Conservation (phyloP, 805 yeast species). For the Priceomyces medius region DNA sequence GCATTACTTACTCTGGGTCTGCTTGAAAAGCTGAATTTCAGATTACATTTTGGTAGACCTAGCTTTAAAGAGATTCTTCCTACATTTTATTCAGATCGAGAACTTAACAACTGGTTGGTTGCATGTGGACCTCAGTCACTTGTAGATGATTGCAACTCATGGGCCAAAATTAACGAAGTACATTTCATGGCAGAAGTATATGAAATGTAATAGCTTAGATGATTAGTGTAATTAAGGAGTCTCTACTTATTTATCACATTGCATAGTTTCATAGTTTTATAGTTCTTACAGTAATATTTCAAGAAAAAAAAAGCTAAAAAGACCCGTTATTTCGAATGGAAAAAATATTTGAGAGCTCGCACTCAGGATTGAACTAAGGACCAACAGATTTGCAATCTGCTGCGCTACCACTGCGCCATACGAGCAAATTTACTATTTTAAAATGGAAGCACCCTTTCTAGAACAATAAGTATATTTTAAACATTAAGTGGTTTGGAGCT, state of each 20-base stretch:
- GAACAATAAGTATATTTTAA: no score
- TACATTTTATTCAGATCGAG: conserved; percentile 26
- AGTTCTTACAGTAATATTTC: no score
- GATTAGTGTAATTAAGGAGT: no score
- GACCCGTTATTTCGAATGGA: no score
- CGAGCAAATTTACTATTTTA: conserved; percentile 25
- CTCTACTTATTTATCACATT: no score
- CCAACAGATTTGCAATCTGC: conserved; percentile 99
- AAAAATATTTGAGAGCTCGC: conserved; percentile 77
- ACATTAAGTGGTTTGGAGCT: no score
- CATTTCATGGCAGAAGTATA: conserved; percentile 47
- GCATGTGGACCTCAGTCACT: conserved; percentile 58
- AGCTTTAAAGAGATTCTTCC: conserved; percentile 32
- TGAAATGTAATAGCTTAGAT: conserved; percentile 22
- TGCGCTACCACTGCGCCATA: conserved; percentile 99
- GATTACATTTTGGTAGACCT: conserved; percentile 44
- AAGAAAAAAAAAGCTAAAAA: conserved; percentile 34
- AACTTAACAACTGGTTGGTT: conserved; percentile 49
- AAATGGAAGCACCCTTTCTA: no score
- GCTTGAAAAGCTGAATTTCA: conserved; percentile 4
- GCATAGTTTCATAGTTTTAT: no score
- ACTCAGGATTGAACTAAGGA: conserved; percentile 96
- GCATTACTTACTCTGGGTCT: conserved; percentile 12
- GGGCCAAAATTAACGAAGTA: conserved; percentile 37
- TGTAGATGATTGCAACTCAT: conserved; percentile 35